Evolutionary conservation across 805 yeast species (phyloP).

Genomic region (Candida lessepsii): DNA sequence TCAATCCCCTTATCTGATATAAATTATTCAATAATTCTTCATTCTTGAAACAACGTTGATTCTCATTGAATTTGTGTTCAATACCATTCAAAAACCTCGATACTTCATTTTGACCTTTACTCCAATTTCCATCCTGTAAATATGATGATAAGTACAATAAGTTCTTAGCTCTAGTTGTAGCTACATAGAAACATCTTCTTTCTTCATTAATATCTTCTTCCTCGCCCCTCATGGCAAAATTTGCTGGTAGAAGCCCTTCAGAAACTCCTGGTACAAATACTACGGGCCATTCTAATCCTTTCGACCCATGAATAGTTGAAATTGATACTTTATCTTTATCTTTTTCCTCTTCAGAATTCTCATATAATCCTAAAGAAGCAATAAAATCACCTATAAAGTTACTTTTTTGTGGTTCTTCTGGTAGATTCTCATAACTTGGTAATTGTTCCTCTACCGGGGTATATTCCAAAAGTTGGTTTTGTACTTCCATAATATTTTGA

Average conservation of each 20-base stretch:
- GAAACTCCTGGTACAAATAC: slow-evolving; percentile 77
- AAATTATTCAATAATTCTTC: slow-evolving; percentile 18
- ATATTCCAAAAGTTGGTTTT: slow-evolving; percentile 34
- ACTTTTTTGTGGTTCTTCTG: neutral
- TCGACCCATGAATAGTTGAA: slow-evolving; percentile 88
- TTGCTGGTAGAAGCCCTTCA: slow-evolving; percentile 66
- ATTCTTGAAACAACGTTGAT: slow-evolving; percentile 20
- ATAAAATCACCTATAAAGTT: slow-evolving; percentile 26
- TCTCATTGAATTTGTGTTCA: slow-evolving; percentile 8
- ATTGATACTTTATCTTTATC: slow-evolving; percentile 37
- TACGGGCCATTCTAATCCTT: slow-evolving; percentile 94
- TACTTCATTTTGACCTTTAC: slow-evolving; percentile 20
- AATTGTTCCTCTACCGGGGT: slow-evolving; percentile 32
- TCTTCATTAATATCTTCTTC: slow-evolving; percentile 62
- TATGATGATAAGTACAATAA: slow-evolving; percentile 47
- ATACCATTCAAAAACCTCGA: slow-evolving; percentile 29
- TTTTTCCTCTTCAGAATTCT: slow-evolving; percentile 22
- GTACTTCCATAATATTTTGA: slow-evolving; percentile 42
- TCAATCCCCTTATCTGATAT: slow-evolving; percentile 17
- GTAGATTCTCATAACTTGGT: slow-evolving; percentile 3
- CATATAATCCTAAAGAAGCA: slow-evolving; percentile 35
- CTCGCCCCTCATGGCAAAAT: slow-evolving; percentile 38
- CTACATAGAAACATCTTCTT: slow-evolving; percentile 82
- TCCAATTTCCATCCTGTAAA: slow-evolving; percentile 13
- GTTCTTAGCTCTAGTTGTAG: slow-evolving; percentile 76